Evolutionary conservation across 2,329 filamentous ascomycete genomes (phyloP), one percentile per base, ranked within the genome.

Genomic region (Plenodomus tracheiphilus): DNA sequence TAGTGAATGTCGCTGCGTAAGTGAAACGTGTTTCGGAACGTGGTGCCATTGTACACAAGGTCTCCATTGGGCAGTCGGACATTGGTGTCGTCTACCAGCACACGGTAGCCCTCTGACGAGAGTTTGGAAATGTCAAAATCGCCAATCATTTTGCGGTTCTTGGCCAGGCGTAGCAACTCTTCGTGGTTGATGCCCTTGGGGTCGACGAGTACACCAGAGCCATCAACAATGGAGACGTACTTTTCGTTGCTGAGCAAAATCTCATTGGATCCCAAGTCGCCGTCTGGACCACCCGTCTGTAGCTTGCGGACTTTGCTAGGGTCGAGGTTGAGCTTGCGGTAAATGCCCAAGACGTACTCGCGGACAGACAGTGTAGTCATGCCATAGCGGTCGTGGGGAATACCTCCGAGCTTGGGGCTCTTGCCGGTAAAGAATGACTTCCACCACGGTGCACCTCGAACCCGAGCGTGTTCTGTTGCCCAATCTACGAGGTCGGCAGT

Each of bases 401-500:
- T 99, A 69, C 94, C 94, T 56, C 94, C 94, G 13, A 99, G 83
- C 75, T 89, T 94, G 44, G 91, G 94, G 62, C 91, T 96, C 82
- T 99, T 99, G 68, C 94, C 94, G 2, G 94, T 99, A 81, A 99
- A 99, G 84, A 99, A 99, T 0, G 94, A 99, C 81, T 99, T 99
- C 94, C 94, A 99, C 91, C 93, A 99, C 21, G 91, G 91, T 4
- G 94, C 94, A 39, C 91, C 91, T 62, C 94, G 86, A 53, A 79
- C 78, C 43, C 91, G 85, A 52, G 94, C 94, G 73, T 99, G 94
- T 74, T 94, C 87, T 1, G 94, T 99, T n/a, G 94, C 94, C 94
- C 94, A 99, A 75, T 99, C 86, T 43, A 99, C 94, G 28, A 99
- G 82, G 66, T 96, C 91, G 18, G 94, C 94, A 1, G 94, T 99